A percentile compares a stretch with the other conserved stretches of the same genome.
Evolutionary conservation across 1,139 yeast species (phyloP).

Genomic region (Geotrichum aggregatum): DNA sequence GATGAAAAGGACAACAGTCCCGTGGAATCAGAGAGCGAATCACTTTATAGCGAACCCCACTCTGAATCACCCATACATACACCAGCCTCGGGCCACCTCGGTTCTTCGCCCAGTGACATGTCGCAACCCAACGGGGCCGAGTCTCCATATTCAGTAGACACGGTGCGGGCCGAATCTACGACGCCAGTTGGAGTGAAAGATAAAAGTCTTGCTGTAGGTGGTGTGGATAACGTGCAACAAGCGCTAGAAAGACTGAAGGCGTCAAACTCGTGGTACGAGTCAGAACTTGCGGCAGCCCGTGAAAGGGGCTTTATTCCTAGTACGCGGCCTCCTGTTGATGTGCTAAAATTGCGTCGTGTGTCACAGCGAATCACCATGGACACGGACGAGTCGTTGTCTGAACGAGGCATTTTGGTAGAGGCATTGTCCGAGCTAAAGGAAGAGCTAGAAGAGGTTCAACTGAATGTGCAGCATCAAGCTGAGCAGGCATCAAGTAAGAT

Average conservation of each 20-base stretch:
- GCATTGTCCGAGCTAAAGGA: slow-evolving; percentile 34
- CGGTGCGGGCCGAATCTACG: slow-evolving; percentile 10
- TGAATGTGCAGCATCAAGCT: slow-evolving; percentile 35
- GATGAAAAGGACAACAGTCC: not conserved
- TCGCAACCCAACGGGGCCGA: slow-evolving; percentile 5
- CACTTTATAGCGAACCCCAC: not conserved
- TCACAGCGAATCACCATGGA: slow-evolving; percentile 35
- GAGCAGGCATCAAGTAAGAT: slow-evolving; percentile 36
- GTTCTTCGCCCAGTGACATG: slow-evolving; percentile 1
- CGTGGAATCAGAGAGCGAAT: slow-evolving; percentile 5
- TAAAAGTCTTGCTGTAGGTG: not conserved
- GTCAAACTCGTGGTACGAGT: slow-evolving; percentile 37
- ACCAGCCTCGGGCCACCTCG: not conserved
- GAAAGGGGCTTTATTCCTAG: slow-evolving; percentile 32
- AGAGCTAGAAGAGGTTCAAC: slow-evolving; percentile 37
- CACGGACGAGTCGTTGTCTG: slow-evolving; percentile 29
- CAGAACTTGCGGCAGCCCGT: slow-evolving; percentile 33
- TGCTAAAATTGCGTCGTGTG: slow-evolving; percentile 32
- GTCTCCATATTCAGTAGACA: slow-evolving; percentile 11
- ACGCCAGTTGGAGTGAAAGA: not conserved
- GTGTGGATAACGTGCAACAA: slow-evolving; percentile 9
- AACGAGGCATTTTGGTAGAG: slow-evolving; percentile 33
- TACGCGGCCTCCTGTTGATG: slow-evolving; percentile 34
- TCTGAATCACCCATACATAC: not conserved
- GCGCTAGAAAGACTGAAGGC: slow-evolving; percentile 33